Percentiles rank a stretch among this genome's conserved stretches.
These are phyloP conservation scores for Avena eriantha DNA, from an alignment of 176 grass and related monocot genomes.

Conservation along the genomic window DNA sequence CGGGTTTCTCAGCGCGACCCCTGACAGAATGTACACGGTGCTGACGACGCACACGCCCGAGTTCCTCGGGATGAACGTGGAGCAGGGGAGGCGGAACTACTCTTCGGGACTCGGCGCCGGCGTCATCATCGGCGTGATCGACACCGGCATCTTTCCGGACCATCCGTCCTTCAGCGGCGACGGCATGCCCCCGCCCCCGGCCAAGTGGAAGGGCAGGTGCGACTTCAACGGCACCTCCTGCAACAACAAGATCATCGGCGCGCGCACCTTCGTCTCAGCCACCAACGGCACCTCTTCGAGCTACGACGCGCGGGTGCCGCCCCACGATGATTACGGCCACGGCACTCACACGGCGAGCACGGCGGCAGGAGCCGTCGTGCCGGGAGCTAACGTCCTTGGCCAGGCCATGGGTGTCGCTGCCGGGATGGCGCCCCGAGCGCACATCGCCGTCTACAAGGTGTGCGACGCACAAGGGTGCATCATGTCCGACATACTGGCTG, in stretches of 20 bases:
- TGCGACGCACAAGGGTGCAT: not conserved
- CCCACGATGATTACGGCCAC: not conserved
- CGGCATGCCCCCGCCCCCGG: conserved; percentile 60
- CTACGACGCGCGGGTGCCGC: not conserved
- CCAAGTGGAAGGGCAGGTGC: conserved; percentile 68
- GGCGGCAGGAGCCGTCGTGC: not conserved
- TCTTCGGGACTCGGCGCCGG: not conserved
- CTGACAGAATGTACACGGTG: not conserved
- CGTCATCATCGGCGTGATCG: conserved; percentile 5
- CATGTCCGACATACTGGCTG: conserved; percentile 33
- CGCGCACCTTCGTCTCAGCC: conserved; percentile 38
- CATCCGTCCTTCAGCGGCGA: conserved; percentile 1
- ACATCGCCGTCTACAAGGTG: conserved; percentile 3
- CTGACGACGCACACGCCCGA: conserved; percentile 1
- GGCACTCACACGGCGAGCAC: conserved; percentile 3
- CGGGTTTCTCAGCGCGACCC: not conserved
- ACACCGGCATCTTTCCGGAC: not conserved
- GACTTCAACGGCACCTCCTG: conserved; percentile 43
- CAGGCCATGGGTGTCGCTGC: conserved; percentile 1
- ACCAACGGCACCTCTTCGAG: not conserved
- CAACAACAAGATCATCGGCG: conserved; percentile 39
- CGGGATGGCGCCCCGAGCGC: conserved; percentile 35
- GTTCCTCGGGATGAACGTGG: not conserved
- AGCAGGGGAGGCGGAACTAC: not conserved
- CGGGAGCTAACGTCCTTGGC: conserved; percentile 29